A percentile compares a stretch with the other conserved stretches of the same genome.
phyloP scores from a whole-genome alignment of 129 eudicot species.

The Scalesia atractyloides region DNA sequence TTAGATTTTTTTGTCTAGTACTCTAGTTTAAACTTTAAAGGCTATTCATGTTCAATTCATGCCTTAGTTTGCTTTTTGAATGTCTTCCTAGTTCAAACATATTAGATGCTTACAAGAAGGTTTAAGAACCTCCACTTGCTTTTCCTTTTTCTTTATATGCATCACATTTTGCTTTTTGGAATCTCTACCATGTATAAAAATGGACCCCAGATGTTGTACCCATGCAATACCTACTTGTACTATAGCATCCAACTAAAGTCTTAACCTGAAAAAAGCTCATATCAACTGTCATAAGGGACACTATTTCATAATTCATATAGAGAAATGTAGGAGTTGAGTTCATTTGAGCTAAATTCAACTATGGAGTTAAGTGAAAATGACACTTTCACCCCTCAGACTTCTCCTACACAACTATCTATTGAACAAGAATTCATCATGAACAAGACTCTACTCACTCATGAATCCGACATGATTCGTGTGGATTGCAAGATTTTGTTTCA shows the following conservation, averaged over 20 bases:
- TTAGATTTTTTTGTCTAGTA: not conserved
- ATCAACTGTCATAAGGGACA: conserved; percentile 11
- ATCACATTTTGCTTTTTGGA: conserved; percentile 24
- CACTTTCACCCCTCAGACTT: conserved; percentile 31
- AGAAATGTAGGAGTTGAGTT: conserved; percentile 23
- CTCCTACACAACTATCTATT: conserved; percentile 17
- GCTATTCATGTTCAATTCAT: conserved; percentile 18
- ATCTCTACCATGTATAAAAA: conserved; percentile 8
- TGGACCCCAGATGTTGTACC: conserved; percentile 18
- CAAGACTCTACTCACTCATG: conserved; percentile 65
- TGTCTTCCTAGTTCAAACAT: conserved; percentile 17
- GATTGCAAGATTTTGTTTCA: conserved; percentile 63
- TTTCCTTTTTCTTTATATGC: conserved; percentile 26
- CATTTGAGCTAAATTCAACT: conserved; percentile 16
- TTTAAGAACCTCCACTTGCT: conserved; percentile 34
- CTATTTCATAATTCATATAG: not conserved
- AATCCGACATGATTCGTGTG: conserved; percentile 47
- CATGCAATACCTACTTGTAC: conserved; percentile 30
- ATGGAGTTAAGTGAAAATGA: conserved; percentile 29
- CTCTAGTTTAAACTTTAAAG: conserved; percentile 3
- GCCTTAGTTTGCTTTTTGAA: conserved; percentile 27
- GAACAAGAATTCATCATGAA: conserved; percentile 56
- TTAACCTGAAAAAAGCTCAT: conserved; percentile 16
- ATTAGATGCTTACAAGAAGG: conserved; percentile 41
- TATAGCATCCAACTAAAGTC: conserved; percentile 9